Evolutionary conservation across 768 basidiomycete genomes (phyloP), one percentile per base, ranked within the genome.

Genomic region (Mrakia hoshinonis): DNA sequence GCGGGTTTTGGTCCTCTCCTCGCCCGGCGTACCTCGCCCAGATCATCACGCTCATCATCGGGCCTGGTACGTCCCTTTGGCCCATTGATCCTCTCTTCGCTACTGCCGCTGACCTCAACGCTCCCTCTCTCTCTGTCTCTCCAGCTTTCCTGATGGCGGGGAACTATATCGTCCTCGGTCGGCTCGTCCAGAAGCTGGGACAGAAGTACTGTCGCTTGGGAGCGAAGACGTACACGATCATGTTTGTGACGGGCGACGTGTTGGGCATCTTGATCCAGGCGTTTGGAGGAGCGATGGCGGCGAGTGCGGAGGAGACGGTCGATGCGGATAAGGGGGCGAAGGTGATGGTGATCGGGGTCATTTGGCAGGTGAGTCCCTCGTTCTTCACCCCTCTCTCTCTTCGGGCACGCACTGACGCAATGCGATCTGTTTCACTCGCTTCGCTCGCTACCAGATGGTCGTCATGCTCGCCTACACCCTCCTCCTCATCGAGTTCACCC

Each of bases 61-160:
- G 31, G n/a, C n/a, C n/a, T n/a, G n/a, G n/a, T n/a, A n/a, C n/a
- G n/a, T n/a, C n/a, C n/a, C n/a, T n/a, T n/a, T n/a, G n/a, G n/a
- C n/a, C n/a, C n/a, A n/a, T n/a, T n/a, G n/a, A n/a, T n/a, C n/a
- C n/a, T n/a, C n/a, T n/a, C n/a, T n/a, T n/a, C n/a, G n/a, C n/a
- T n/a, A n/a, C n/a, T n/a, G n/a, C n/a, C n/a, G n/a, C n/a, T n/a
- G n/a, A n/a, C n/a, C n/a, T n/a, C n/a, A n/a, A n/a, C n/a, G n/a
- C n/a, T n/a, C n/a, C n/a, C n/a, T n/a, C n/a, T n/a, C n/a, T n/a
- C n/a, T n/a, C n/a, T 22, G 18, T 55, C 54, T 26, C 9, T 39
- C 63, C 48, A 7, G 63, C 63, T 0, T 65, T 65, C 63, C 26
- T 34, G 4, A 65, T 39, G 9, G 63, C 63, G 20, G 63, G 36